Base-by-base conservation (phyloP, 495 filamentous ascomycete species). In the Podospora didyma region DNA sequence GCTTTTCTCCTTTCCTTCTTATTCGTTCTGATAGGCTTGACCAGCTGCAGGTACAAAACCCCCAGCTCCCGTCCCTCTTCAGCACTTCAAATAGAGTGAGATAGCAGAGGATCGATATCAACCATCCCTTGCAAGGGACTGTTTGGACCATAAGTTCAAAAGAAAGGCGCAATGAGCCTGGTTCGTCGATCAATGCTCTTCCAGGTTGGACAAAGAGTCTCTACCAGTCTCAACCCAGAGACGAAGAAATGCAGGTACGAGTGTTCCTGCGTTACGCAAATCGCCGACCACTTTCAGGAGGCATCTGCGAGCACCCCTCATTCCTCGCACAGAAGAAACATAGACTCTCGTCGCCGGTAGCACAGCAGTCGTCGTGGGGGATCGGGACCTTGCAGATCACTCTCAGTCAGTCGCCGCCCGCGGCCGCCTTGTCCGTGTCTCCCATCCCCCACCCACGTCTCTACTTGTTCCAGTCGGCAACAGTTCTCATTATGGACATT, bases 181-280 rank as follows among this genome's bases (percentile, higher is more conserved):
- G 23, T 49, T 24, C 28, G 11, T 4, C 23, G 12, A 14, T 28
- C 45, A 46, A 19, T 31, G 26, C 26, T 31, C 26, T 31, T 31
- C 26, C 26, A 31, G 9, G 9, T 31, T 31, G 26, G 26, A 31
- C 26, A 31, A 9, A 3, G 9, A 9, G 4, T 31, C 26, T 31
- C 9, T 31, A 31, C 26, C 12, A 42, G 7, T 39, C 1, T 16
- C 31, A 14, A 21, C n/a, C 49, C 49, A 31, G 49, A 26, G 28
- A 51, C 49, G 28, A 51, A 51, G 12, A 28, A 11, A 24, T 44
- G 63, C 63, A 68, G 66, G 63, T 61, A 64, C 62, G 49, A 44
- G 42, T 35, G 14, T 53, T 26, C 46, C 55, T 21, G 45, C 46
- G 68, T 67, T 69, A 67, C 68, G 58, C 68, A 71, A 59, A 62